Evolutionary conservation across 495 filamentous ascomycete genomes (phyloP), one percentile per base, ranked within the genome.

Genomic region (Apiosordaria backusii): DNA sequence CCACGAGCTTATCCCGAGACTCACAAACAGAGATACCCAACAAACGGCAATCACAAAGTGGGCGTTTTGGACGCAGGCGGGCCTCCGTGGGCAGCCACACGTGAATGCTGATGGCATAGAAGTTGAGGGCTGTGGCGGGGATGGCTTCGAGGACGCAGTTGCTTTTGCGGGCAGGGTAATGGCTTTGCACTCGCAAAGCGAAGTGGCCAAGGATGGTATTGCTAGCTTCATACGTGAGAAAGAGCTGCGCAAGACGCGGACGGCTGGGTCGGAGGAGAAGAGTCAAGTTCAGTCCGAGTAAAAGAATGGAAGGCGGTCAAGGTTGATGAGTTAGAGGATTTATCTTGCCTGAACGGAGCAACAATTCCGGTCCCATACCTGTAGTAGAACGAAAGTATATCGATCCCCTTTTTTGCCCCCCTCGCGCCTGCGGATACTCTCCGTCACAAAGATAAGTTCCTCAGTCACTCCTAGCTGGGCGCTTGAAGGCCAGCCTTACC

Each of bases 1-100:
- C 35, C 3, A 45, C 35, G 16, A 15, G 35, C 16, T 45, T 9
- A 15, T 13, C 9, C 10, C 6, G 35, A 7, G 35, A 45, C 35
- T 45, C 35, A 45, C 35, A 15, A 45, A 13, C 9, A 45, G 35
- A 45, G 35, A 45, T 45, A 45, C 24, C 19, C 74, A 76, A 50
- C 60, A 69, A 26, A 73, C 67, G 58, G 72, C 70, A 4, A 62
- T 74, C 62, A 70, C 70, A 19, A 76, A 76, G 63, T 76, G 74
- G 72, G 70, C 70, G 3, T 72, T 71, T 60, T 76, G 70, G 72
- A 70, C 68, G 4, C 74, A 76, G 67, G 24, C 58, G 15, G 40
- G 63, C 2, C 53, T 72, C 29, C 27, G 26, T 0, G 65, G 64
- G 10, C 15, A 54, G 15, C 24, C 65, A 1, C 45, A 57, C 19